Base-by-base conservation (phyloP, 2,329 filamentous ascomycete species). In the Hypoxylon sp. region DNA sequence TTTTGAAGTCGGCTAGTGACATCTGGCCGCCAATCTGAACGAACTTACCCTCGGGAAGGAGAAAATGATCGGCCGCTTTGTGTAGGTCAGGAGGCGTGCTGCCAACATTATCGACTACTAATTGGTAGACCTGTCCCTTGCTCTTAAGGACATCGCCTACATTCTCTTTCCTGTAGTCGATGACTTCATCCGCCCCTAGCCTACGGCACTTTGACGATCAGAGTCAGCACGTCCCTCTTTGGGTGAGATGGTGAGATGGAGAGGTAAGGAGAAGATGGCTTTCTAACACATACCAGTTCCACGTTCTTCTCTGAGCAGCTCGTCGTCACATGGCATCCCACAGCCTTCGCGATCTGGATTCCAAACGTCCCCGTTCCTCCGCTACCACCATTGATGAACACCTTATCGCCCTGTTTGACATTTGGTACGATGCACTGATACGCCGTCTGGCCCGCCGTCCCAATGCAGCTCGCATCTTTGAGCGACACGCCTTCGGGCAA, bases 361-460 rank as follows among this genome's bases (percentile, higher is more conserved):
- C 80, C 84, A 59, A 82, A 89, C 0, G 82, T 81, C 0, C 89
- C 89, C 0, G 81, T 83, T 0, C 88, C 88, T 8, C 89, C 89
- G 5, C 82, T 86, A 0, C 87, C 87, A 11, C 87, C 88, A 67
- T 90, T 90, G 73, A 90, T 83, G 70, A 90, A 86, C 6, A 91
- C 79, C 68, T 81, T 83, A 53, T 85, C 80, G 20, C 78, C 78
- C 43, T 82, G 78, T 49, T 79, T 77, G 48, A 83, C 80, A 59
- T 80, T 74, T 1, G 79, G 79, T n/a, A 83, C 73, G 22, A 86
- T 75, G 30, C 74, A 71, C 70, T 85, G 81, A 62, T 81, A 82
- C 3, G 82, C 81, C 2, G 83, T 84, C 63, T 79, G 69, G 0
- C 76, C 83, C 0, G 82, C 82, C 1, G 82, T 79, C 1, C 79